Percentiles rank a stretch among this genome's conserved stretches.
Conservation (phyloP, 1,284 basidiomycete species). For the Coniophora puteana region DNA sequence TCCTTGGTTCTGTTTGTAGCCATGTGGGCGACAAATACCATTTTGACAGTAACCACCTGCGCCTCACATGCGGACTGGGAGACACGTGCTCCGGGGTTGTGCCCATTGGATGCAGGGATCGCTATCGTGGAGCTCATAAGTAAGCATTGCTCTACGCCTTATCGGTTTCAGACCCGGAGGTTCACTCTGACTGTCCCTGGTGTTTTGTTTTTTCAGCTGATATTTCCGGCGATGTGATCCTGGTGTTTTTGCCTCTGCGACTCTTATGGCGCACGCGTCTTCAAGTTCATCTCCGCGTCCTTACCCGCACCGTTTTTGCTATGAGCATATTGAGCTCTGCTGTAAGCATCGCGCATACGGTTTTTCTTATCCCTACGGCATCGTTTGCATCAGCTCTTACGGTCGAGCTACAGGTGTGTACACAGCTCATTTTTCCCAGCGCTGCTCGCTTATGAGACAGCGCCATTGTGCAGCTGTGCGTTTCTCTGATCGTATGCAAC, state of each 20-base stretch:
- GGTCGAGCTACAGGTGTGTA: slow-evolving; percentile 21
- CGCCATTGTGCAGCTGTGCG: slow-evolving; percentile 14
- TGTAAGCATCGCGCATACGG: slow-evolving; percentile 22
- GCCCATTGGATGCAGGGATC: slow-evolving; percentile 17
- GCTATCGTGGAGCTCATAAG: slow-evolving; percentile 21
- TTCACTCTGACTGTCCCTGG: not conserved
- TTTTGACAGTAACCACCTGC: slow-evolving; percentile 17
- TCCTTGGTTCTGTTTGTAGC: slow-evolving; percentile 10
- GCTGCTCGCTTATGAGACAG: not conserved
- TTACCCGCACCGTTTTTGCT: slow-evolving; percentile 26
- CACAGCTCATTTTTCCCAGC: not conserved
- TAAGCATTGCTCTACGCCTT: slow-evolving; percentile 5
- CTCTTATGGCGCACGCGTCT: slow-evolving; percentile 23
- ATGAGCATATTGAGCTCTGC: slow-evolving; percentile 23
- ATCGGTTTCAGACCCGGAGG: not conserved
- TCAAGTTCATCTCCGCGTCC: slow-evolving; percentile 19
- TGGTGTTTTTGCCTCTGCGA: slow-evolving; percentile 20
- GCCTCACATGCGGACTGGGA: slow-evolving; percentile 19
- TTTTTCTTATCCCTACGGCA: slow-evolving; percentile 14
- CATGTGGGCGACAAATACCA: slow-evolving; percentile 20
- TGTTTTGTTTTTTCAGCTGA: slow-evolving; percentile 17
- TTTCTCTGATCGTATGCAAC: slow-evolving; percentile 29
- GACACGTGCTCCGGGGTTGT: slow-evolving; percentile 1
- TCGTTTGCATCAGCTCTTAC: slow-evolving; percentile 10
- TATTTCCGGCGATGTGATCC: slow-evolving; percentile 19